phyloP scores from a whole-genome alignment of 202 grass and related monocot species.

The Saccharum hybrid region DNA sequence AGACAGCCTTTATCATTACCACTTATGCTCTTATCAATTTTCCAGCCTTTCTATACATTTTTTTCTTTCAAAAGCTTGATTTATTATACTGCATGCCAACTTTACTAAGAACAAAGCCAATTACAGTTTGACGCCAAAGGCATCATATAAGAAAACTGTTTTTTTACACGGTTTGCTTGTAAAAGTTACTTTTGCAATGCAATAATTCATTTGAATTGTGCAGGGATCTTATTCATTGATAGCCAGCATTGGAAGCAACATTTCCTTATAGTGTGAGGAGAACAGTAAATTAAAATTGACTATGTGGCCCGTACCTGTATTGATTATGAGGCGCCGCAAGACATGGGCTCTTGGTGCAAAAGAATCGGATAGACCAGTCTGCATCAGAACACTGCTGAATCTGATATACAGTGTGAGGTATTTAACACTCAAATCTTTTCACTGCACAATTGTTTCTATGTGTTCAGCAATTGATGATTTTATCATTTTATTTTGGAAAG shows the following conservation, averaged over 20 bases:
- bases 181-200: conserved; percentile 1
- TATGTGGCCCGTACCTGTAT: conserved; percentile 47
- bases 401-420: conserved; percentile 39
- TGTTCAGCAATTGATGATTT: conserved; percentile 2
- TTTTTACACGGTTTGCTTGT: conserved; percentile 1
- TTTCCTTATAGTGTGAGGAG: neutral
- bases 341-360: conserved; percentile 62
- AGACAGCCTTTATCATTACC: neutral
- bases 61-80: neutral
- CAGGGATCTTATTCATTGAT: conserved; percentile 31
- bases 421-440: conserved; percentile 36
- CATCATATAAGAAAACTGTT: conserved; percentile 12
- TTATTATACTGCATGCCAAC: neutral
- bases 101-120: conserved; percentile 27
- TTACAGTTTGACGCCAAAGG: conserved; percentile 1
- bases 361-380: conserved; percentile 44
- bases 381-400: conserved; percentile 41
- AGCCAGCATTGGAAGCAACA: neutral
- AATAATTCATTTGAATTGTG: conserved; percentile 21
- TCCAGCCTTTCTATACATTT: neutral
- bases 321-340: conserved; percentile 43
- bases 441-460: neutral
- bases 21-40: neutral
- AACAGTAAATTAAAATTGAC: conserved; percentile 30
- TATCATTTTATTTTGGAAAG: neutral